Conservation (phyloP, 176 grass and related monocot genomes). For the Eremochloa ophiuroides region DNA sequence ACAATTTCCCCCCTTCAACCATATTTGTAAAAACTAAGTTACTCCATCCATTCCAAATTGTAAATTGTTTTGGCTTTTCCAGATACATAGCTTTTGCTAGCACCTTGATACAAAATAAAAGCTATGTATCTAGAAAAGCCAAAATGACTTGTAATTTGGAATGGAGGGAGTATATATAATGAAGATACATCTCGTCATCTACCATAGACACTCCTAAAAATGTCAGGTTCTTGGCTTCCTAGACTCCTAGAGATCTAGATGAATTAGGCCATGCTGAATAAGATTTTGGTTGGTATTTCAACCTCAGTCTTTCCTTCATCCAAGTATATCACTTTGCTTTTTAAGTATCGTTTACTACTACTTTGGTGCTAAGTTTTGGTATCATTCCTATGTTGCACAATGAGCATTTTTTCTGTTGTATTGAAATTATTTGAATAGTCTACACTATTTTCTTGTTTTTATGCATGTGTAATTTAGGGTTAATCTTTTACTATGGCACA, state of each 20-base stretch:
- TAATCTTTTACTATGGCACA: background rate
- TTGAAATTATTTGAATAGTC: constrained; percentile 9
- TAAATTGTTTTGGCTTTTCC: background rate
- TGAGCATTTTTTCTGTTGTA: background rate
- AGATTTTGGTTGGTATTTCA: background rate
- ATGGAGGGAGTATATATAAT: background rate
- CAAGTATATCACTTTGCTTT: background rate
- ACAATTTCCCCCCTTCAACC: background rate
- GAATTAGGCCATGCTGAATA: background rate
- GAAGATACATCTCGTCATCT: background rate
- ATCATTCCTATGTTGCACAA: background rate
- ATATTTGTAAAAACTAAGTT: background rate
- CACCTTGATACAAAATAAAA: background rate
- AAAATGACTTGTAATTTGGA: background rate
- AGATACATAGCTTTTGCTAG: background rate
- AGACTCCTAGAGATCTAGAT: background rate
- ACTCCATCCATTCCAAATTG: background rate
- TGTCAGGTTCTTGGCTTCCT: background rate
- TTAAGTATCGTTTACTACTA: background rate
- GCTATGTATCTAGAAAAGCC: background rate
- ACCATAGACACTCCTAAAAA: background rate
- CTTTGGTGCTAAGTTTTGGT: background rate
- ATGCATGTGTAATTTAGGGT: background rate
- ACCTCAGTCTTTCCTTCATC: background rate
- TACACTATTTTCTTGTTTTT: constrained; percentile 16